Evolutionary conservation across 306 rosid species (phyloP), one percentile per base, ranked within the genome.

Genomic region (Biancaea sappan): DNA sequence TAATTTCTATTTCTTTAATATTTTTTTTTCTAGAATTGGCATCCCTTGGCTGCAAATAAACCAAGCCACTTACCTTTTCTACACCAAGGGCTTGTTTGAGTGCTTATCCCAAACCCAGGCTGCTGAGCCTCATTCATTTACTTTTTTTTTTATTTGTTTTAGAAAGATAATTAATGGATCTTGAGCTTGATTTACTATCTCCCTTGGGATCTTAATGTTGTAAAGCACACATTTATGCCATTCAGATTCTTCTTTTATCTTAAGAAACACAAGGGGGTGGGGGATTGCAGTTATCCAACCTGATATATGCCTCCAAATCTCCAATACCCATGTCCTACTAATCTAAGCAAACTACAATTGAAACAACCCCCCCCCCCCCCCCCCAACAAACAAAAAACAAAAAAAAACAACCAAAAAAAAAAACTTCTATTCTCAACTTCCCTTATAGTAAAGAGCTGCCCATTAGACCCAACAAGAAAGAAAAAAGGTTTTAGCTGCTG

Each of bases 1-100:
- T 13, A 15, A 31, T 26, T 19, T 6, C 25, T 21, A 28, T 4
- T 31, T 74, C 31, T 52, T 60, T 4, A 28, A 11, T 12, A 43
- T 82, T 3, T 26, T 66, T 47, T 48, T 38, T 38, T 54, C 48
- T 75, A 46, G 25, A 63, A 62, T 69, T 29, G 50, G 15, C 22
- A 43, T 72, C 46, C 32, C 22, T 53, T 31, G 50, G 22, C 78
- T 59, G 25, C 59, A 59, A 44, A 44, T 28, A 44, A 31, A 59
- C 60, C 48, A 72, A 44, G n/a, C 38, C 34, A 44, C 43, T 28
- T 15, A 48, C 11, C 14, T 48, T 48, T 48, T 48, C 11, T 48
- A 48, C 10, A 7, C 4, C 25, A 48, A 48, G 11, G 12, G 54
- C 54, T 48, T 48, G 2, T 48, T 41, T 48, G 24, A n/a, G 13